Percentiles rank a stretch among this genome's conserved stretches.
Evolutionary conservation across 2,329 filamentous ascomycete genomes (phyloP).

Genomic region (Bretziella fagacearum): DNA sequence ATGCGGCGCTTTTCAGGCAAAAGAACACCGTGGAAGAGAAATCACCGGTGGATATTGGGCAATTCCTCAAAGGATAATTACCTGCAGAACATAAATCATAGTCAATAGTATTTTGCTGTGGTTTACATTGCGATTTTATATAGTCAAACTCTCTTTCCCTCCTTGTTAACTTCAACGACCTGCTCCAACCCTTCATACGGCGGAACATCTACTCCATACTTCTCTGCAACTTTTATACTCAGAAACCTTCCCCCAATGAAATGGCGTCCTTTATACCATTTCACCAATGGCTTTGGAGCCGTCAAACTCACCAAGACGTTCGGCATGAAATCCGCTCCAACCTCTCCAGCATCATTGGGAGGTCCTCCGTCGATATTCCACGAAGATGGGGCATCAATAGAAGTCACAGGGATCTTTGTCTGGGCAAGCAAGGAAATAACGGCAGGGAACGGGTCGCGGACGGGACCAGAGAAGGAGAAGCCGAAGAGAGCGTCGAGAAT

Average conservation of each 20-base stretch:
- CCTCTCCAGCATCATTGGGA: constrained; percentile 43
- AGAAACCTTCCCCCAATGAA: constrained; percentile 86
- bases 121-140: no score
- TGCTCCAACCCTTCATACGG: constrained; percentile 77
- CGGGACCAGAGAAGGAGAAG: constrained; percentile 82
- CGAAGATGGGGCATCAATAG: constrained; percentile 82
- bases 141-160: neutral
- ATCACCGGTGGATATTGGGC: no score
- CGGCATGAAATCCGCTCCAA: constrained; percentile 69
- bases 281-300: constrained; percentile 79
- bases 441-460: constrained; percentile 76
- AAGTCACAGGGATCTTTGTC: constrained; percentile 59
- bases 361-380: constrained; percentile 88
- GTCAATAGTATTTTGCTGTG: no score
- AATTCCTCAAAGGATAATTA: no score
- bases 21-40: no score
- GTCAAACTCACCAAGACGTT: constrained; percentile 70
- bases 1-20: no score
- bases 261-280: constrained; percentile 70
- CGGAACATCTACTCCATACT: constrained; percentile 73
- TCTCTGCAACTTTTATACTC: constrained; percentile 57
- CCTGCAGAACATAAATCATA: no score
- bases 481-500: constrained; percentile 89
- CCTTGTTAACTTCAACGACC: constrained; percentile 52
- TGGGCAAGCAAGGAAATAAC: constrained; percentile 65